Evolutionary conservation across 148 eudicot species (phyloP), one percentile per base, ranked within the genome.

Genomic region (Linanthus parryae): DNA sequence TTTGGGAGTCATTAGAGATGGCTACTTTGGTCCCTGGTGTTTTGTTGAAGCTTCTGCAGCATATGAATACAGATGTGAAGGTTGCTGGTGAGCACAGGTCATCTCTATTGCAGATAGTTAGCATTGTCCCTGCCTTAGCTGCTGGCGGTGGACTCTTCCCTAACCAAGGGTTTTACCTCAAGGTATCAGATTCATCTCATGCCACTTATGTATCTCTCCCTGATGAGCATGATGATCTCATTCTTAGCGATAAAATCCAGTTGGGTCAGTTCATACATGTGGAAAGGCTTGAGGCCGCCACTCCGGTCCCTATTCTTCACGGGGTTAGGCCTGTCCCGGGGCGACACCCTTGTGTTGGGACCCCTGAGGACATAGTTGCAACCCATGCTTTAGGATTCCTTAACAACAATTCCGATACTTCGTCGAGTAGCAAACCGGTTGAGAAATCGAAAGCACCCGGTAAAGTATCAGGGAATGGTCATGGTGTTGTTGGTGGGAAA

Each of bases 101-200:
- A 7, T 82, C 94, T 46, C 58, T 88, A 5, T 61, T 88, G 59
- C 97, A 88, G 67, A 94, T 88, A 20, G 97, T 88, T 25, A 75
- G 90, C 70, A 88, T 88, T 57, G 94, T 88, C 24, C 97, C 97
- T 23, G 94, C 94, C 1, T 61, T 88, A 24, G 75, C 97, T 7
- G 75, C 97, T 7, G 94, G 82, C 28, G 90, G 94, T 42, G 94
- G 82, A 71, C 76, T 88, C 46, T 88, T 88, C 61, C 71, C 83
- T 14, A 88, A 77, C 40, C 80, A 84, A 75, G 97, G 97, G 56
- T 88, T 88, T 65, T 88, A 88, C 59, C 62, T 88, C 5, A 88
- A 88, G 77, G 97, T 88, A 63, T 88, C 97, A 15, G 97, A 88
- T 54, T 88, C 97, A 16, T 88, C 97, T 68, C 97, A 88, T 65